These are phyloP conservation scores for Prunus yedoensis DNA, from an alignment of 331 rosid species.

Conservation along the genomic window DNA sequence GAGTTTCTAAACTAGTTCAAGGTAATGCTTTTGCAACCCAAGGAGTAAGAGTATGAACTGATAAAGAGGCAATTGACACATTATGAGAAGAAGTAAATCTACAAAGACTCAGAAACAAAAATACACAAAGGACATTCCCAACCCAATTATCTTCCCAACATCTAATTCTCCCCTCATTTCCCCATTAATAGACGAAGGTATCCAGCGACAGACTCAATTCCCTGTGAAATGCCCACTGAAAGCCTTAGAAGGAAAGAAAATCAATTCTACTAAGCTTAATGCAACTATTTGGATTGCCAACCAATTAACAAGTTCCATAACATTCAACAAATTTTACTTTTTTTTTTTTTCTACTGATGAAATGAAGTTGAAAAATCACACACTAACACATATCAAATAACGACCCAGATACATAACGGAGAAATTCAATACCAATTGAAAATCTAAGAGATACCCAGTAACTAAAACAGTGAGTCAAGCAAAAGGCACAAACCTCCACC, in stretches of 20 bases:
- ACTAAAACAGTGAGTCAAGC: background rate
- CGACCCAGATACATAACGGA: background rate
- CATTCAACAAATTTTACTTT: background rate
- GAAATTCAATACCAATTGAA: background rate
- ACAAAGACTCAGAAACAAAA: background rate
- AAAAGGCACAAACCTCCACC: slow-evolving; percentile 42
- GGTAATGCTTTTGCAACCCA: background rate
- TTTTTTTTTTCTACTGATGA: background rate
- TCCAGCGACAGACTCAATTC: background rate
- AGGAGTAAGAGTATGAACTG: background rate
- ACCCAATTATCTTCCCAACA: background rate
- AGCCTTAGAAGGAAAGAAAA: background rate
- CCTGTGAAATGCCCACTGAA: background rate
- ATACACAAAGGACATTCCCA: background rate
- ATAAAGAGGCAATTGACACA: background rate
- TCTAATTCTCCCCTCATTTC: background rate
- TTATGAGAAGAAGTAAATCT: background rate
- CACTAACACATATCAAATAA: background rate
- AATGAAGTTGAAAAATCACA: background rate
- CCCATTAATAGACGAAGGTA: background rate
- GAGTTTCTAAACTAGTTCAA: background rate
- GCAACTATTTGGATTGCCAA: background rate
- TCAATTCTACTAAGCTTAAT: background rate
- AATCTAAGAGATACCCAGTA: background rate
- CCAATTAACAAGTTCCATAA: background rate